Conservation (phyloP, 352 stramenopile species). For the Albugo candida region DNA sequence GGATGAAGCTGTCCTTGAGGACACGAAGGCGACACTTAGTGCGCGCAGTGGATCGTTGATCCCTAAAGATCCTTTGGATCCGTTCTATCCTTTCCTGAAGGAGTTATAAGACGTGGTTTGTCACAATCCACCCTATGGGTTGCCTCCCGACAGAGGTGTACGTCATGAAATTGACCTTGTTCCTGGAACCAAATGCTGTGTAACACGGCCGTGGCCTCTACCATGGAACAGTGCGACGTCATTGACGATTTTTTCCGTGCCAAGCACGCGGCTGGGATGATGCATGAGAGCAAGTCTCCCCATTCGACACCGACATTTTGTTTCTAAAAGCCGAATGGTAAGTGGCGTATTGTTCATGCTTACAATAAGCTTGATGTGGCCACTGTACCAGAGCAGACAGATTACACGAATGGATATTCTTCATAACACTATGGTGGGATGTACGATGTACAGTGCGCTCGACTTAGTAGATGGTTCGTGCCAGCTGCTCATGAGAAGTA, state of each 20-base stretch:
- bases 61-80: too few species aligned
- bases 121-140: too few species aligned
- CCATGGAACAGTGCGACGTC: background rate
- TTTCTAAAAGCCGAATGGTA: constrained; percentile 1
- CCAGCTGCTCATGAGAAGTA: background rate
- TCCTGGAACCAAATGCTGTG: constrained; percentile 1
- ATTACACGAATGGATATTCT: background rate
- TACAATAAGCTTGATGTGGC: constrained; percentile 4
- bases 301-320: constrained; percentile 2
- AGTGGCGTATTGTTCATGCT: constrained; percentile 3
- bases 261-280: background rate
- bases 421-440: background rate
- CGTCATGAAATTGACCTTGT: constrained; percentile 6
- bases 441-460: background rate
- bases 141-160: background rate
- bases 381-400: background rate
- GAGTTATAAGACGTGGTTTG: too few species aligned
- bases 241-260: background rate
- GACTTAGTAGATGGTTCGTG: background rate
- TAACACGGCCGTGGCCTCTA: constrained; percentile 1
- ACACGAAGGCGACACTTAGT: too few species aligned
- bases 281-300: constrained; percentile 1
- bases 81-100: too few species aligned
- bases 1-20: too few species aligned
- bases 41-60: too few species aligned